phyloP scores from a whole-genome alignment of 805 yeast genomes.

The Pichia deserticola region DNA sequence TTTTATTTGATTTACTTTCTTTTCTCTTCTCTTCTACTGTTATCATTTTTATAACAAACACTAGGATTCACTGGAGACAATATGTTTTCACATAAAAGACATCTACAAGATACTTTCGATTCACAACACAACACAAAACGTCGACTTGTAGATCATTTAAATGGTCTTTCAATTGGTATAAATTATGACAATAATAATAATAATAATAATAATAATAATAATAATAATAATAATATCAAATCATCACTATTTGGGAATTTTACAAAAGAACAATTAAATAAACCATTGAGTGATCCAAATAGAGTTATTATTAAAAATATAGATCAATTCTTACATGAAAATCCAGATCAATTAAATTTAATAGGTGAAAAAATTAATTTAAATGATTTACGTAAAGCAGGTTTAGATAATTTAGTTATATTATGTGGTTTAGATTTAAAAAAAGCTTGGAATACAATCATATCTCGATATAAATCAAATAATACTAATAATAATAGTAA shows the following conservation, averaged over 20 bases:
- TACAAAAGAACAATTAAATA: slow-evolving; percentile 5
- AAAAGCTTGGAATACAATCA: slow-evolving; percentile 10
- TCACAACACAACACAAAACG: slow-evolving; percentile 7
- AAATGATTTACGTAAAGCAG: slow-evolving; percentile 8
- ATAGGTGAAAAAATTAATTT: slow-evolving; percentile 9
- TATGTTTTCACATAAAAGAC: slow-evolving; percentile 3
- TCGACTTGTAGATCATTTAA: slow-evolving; percentile 10
- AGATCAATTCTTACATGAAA: slow-evolving; percentile 18
- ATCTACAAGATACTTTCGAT: slow-evolving; percentile 1
- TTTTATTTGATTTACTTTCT: too few relatives aligned
- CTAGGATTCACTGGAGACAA: too few relatives aligned
- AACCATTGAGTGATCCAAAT: slow-evolving; percentile 8
- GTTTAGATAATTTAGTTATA: slow-evolving; percentile 11
- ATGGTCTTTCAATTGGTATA: slow-evolving; percentile 3
- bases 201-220: neutral
- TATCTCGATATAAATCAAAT: slow-evolving; percentile 4
- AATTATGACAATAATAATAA: too few relatives aligned
- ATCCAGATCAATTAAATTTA: slow-evolving; percentile 13
- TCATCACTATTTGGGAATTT: slow-evolving; percentile 8
- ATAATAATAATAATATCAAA: neutral
- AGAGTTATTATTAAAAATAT: slow-evolving; percentile 15
- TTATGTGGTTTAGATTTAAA: slow-evolving; percentile 8
- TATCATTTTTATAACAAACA: too few relatives aligned
- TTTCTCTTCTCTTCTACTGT: too few relatives aligned
- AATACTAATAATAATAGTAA: neutral